Evolutionary conservation across 306 rosid species (phyloP), one percentile per base, ranked within the genome.

Genomic region (Styphnolobium japonicum): DNA sequence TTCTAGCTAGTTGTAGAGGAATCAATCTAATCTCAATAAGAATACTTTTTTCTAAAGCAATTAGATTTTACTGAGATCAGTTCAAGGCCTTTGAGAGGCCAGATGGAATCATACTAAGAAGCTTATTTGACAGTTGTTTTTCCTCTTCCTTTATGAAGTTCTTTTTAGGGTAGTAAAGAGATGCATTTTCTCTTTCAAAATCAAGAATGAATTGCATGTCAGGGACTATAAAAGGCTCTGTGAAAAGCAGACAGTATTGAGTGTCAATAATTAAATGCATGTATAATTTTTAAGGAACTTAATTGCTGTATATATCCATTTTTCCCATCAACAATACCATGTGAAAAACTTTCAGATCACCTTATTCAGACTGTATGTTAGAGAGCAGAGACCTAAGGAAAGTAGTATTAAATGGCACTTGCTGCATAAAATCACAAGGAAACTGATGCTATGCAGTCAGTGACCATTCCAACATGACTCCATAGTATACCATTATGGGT

Each of bases 361-460:
- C 65, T 36, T 43, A 67, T 18, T 21, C 76, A 45, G 43, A 25
- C 60, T 34, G 72, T 73, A 51, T 39, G 27, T 15, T 57, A 27
- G 67, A 67, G 40, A 48, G 19, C 71, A 48, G 21, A 69, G 55
- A 58, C 77, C 21, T 7, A 57, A 22, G 34, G 42, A 40, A 71
- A 55, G 25, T 15, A 42, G 23, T 18, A 21, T 57, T 76, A 45
- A 71, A 55, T 23, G 51, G 19, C 9, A 43, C 79, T 55, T 46
- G 55, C 73, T 45, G 80, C 80, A 85, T 71, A 19, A 80, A 81
- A 66, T 77, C 78, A 67, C 71, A 83, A 40, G 36, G 37, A 57
- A 52, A 66, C 27, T 58, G 65, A 37, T 7, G 15, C 55, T 42
- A 31, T 51, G 67, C 74, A 49, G 67, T 80, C 63, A 67, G 34